These are phyloP conservation scores for Logfia minima DNA, from an alignment of 129 eudicot genomes.

Conservation along the genomic window DNA sequence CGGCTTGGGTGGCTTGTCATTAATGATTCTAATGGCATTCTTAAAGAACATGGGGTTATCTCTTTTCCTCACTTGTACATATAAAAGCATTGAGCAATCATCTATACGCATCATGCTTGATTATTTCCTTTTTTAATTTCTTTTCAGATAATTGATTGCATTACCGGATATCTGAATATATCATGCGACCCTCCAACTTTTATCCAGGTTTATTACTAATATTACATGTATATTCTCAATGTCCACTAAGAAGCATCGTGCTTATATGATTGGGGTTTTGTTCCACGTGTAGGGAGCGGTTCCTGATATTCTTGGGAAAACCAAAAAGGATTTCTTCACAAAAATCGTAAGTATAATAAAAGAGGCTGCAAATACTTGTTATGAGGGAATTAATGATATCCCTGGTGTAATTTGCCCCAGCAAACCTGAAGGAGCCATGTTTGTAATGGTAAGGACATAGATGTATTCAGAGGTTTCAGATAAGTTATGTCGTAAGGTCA, in stretches of 20 bases:
- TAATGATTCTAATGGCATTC: slow-evolving; percentile 61
- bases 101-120: not conserved
- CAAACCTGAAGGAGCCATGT: slow-evolving; percentile 93
- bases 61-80: slow-evolving; percentile 24
- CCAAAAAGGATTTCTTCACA: slow-evolving; percentile 61
- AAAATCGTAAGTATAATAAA: slow-evolving; percentile 44
- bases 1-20: slow-evolving; percentile 82
- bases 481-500: not conserved
- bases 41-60: slow-evolving; percentile 59
- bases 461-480: not conserved
- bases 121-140: not conserved
- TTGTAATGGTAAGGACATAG: slow-evolving; percentile 70
- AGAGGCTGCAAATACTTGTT: slow-evolving; percentile 57
- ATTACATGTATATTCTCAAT: not conserved
- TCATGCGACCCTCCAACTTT: slow-evolving; percentile 70
- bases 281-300: slow-evolving; percentile 63
- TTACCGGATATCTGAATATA: slow-evolving; percentile 55
- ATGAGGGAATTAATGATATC: slow-evolving; percentile 49
- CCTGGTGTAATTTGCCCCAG: slow-evolving; percentile 77
- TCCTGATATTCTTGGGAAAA: slow-evolving; percentile 62
- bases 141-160: slow-evolving; percentile 61
- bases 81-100: not conserved
- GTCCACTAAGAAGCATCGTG: not conserved
- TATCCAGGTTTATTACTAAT: slow-evolving; percentile 55
- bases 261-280: not conserved